Conservation (phyloP, 2,329 filamentous ascomycete species). For the Paramyrothecium roridum region DNA sequence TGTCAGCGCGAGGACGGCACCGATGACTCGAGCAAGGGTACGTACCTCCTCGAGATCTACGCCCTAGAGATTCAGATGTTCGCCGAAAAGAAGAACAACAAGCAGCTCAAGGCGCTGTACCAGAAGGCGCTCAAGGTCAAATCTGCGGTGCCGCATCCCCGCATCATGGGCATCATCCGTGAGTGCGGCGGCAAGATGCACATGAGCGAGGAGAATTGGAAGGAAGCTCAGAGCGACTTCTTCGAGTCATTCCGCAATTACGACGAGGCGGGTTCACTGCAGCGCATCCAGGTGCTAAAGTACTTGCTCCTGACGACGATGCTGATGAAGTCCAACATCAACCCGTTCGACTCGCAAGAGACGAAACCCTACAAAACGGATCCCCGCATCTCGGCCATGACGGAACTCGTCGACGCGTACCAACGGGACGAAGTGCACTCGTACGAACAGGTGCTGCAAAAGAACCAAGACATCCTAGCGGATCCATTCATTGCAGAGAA, state of each 20-base stretch:
- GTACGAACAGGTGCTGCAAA: slow-evolving; percentile 84
- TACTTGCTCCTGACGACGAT: slow-evolving; percentile 96
- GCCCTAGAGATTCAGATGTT: slow-evolving; percentile 99
- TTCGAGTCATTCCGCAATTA: slow-evolving; percentile 99
- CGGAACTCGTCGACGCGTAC: slow-evolving; percentile 92
- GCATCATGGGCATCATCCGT: slow-evolving; percentile 98
- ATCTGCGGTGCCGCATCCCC: slow-evolving; percentile 96
- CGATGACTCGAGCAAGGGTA: slow-evolving; percentile 93
- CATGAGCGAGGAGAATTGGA: slow-evolving; percentile 99
- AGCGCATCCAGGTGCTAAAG: slow-evolving; percentile 95
- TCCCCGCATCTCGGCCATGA: slow-evolving; percentile 94
- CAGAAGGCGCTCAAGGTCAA: slow-evolving; percentile 87
- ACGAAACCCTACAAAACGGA: slow-evolving; percentile 98
- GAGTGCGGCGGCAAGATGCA: slow-evolving; percentile 99
- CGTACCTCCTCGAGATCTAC: slow-evolving; percentile 93
- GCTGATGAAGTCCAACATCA: slow-evolving; percentile 98
- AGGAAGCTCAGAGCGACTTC: slow-evolving; percentile 94
- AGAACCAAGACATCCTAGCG: slow-evolving; percentile 82
- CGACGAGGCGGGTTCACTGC: slow-evolving; percentile 93
- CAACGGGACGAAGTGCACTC: slow-evolving; percentile 90
- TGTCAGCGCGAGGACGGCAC: slow-evolving; percentile 85
- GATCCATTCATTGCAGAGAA: slow-evolving; percentile 98
- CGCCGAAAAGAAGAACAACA: slow-evolving; percentile 94
- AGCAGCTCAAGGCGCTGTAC: slow-evolving; percentile 90
- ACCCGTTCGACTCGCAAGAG: slow-evolving; percentile 97